These are phyloP conservation scores for Cenococcum geophilum DNA, from an alignment of 495 filamentous ascomycete species.

Conservation along the genomic window DNA sequence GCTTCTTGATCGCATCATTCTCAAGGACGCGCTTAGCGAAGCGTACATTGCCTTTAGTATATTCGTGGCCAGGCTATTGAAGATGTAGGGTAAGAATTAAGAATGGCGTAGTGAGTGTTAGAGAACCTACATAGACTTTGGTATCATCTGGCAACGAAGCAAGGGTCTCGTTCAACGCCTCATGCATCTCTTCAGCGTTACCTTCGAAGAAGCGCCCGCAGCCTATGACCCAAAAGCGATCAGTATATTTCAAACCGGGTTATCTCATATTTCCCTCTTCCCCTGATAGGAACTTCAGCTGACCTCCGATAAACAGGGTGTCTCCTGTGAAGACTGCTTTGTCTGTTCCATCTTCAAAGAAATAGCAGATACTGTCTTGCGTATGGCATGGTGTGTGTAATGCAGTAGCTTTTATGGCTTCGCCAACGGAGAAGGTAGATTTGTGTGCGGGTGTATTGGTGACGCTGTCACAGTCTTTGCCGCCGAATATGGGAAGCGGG, in stretches of 20 bases:
- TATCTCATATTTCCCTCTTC: not conserved
- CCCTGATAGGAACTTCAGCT: too few species aligned
- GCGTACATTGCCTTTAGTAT: slow-evolving; percentile 89
- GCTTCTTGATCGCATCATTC: slow-evolving; percentile 66
- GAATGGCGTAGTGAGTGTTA: not conserved
- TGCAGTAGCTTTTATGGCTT: slow-evolving; percentile 74
- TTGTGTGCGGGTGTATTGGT: slow-evolving; percentile 67
- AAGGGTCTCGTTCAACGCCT: slow-evolving; percentile 79
- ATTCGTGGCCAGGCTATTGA: slow-evolving; percentile 82
- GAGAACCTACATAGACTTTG: slow-evolving; percentile 68
- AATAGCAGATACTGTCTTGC: slow-evolving; percentile 94
- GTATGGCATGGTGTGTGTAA: slow-evolving; percentile 96
- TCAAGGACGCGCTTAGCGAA: slow-evolving; percentile 68
- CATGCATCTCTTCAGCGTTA: slow-evolving; percentile 83
- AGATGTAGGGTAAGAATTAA: not conserved
- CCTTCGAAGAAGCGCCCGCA: slow-evolving; percentile 99
- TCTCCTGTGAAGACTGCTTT: slow-evolving; percentile 91
- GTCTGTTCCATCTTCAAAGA: slow-evolving; percentile 67
- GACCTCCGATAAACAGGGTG: slow-evolving; percentile 90
- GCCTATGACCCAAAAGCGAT: slow-evolving; percentile 4
- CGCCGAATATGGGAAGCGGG: slow-evolving; percentile 71
- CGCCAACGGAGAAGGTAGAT: slow-evolving; percentile 75
- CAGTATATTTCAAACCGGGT: not conserved
- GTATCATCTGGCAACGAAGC: slow-evolving; percentile 83
- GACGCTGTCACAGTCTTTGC: slow-evolving; percentile 76